These are phyloP conservation scores for Sclerotinia minor DNA, from an alignment of 2,329 filamentous ascomycete genomes.

Conservation along the genomic window DNA sequence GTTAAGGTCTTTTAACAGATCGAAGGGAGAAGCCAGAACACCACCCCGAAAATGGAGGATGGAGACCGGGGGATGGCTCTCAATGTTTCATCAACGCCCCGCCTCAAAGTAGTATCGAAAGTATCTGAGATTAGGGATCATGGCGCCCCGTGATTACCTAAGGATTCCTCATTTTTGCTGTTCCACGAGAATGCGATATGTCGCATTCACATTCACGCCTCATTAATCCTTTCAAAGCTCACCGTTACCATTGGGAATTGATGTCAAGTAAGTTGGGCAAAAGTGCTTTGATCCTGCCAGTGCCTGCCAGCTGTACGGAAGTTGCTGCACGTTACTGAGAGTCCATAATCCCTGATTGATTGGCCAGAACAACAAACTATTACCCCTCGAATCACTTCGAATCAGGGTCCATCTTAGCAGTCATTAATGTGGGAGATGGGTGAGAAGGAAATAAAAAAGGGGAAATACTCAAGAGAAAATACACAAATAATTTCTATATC, in stretches of 20 bases:
- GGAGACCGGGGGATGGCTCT: not conserved
- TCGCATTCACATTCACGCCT: constrained; percentile 22
- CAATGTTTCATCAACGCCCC: constrained; percentile 22
- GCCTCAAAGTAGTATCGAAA: constrained; percentile 8
- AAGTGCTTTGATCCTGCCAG: constrained; percentile 12
- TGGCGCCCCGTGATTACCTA: constrained; percentile 20
- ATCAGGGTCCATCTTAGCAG: constrained; percentile 23
- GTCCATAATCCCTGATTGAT: not conserved
- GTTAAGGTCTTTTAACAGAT: not conserved
- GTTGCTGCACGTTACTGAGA: constrained; percentile 23
- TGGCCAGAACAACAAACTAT: constrained; percentile 11
- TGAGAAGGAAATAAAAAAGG: constrained; percentile 10
- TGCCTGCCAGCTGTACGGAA: constrained; percentile 22
- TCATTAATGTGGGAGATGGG: constrained; percentile 7
- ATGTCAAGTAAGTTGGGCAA: constrained; percentile 22
- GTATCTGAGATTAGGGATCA: constrained; percentile 19
- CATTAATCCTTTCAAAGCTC: constrained; percentile 6
- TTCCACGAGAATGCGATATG: constrained; percentile 18
- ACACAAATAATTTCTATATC: not conserved
- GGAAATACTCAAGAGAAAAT: constrained; percentile 5
- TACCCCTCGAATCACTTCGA: constrained; percentile 24
- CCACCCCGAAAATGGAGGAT: constrained; percentile 3
- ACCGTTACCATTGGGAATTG: constrained; percentile 24
- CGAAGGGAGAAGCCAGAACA: not conserved
- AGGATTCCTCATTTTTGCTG: constrained; percentile 15